Evolutionary conservation across 2,329 filamentous ascomycete species (phyloP).

Genomic region (Xylariales sp.): DNA sequence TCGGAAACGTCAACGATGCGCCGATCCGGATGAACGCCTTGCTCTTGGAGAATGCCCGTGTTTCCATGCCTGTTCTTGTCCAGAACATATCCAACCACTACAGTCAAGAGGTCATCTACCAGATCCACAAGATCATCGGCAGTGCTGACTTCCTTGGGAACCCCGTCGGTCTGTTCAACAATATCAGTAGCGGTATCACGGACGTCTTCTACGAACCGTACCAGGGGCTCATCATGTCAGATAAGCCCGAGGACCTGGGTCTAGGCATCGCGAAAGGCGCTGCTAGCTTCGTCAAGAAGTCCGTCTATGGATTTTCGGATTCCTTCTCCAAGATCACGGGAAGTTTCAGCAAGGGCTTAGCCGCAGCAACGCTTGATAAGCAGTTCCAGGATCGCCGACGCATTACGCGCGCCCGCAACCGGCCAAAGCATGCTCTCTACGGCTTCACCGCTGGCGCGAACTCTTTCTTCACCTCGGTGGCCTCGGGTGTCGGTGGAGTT

Average conservation of each 20-base stretch:
- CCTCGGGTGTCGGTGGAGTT: slow-evolving; percentile 88
- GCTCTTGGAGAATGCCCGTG: slow-evolving; percentile 89
- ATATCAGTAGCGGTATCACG: slow-evolving; percentile 91
- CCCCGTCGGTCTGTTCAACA: slow-evolving; percentile 96
- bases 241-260: slow-evolving; percentile 90
- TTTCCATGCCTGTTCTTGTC: slow-evolving; percentile 78
- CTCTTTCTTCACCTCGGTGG: slow-evolving; percentile 86
- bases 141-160: slow-evolving; percentile 98
- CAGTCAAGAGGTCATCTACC: slow-evolving; percentile 90
- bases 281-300: slow-evolving; percentile 97
- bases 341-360: slow-evolving; percentile 92
- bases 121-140: slow-evolving; percentile 95
- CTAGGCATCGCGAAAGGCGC: slow-evolving; percentile 94
- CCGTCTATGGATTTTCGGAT: slow-evolving; percentile 94
- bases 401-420: slow-evolving; percentile 87
- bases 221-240: slow-evolving; percentile 93
- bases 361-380: slow-evolving; percentile 93
- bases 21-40: slow-evolving; percentile 90
- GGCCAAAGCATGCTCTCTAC: slow-evolving; percentile 95
- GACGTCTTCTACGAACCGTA: slow-evolving; percentile 99
- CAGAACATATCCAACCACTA: slow-evolving; percentile 92
- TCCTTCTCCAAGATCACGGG: slow-evolving; percentile 98
- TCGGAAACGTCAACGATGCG: slow-evolving; percentile 97
- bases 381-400: slow-evolving; percentile 96
- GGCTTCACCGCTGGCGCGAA: slow-evolving; percentile 94